A percentile compares a stretch with the other conserved stretches of the same genome.
Evolutionary conservation across 2,329 filamentous ascomycete genomes (phyloP).

Genomic region (Ophiostoma piceae): DNA sequence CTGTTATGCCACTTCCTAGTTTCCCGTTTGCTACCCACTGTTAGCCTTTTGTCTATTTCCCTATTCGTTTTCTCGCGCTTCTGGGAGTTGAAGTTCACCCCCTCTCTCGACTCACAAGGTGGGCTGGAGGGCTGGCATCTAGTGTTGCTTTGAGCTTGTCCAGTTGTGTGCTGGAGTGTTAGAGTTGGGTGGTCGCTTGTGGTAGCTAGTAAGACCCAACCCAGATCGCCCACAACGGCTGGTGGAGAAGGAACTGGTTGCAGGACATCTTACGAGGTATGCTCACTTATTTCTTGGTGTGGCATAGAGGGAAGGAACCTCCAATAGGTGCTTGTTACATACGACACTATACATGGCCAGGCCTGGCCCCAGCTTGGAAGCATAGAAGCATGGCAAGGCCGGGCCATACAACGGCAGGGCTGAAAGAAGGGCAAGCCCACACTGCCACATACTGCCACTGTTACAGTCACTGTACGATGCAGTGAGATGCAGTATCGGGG

Average conservation of each 20-base stretch:
- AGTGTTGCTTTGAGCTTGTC: not conserved
- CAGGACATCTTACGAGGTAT: not conserved
- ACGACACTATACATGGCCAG: not conserved
- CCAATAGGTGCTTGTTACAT: not conserved
- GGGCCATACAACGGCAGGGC: not conserved
- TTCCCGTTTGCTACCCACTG: conserved; percentile 9
- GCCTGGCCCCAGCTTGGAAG: not conserved
- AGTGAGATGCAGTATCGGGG: not conserved
- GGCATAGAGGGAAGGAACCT: not conserved
- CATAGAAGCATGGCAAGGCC: not conserved
- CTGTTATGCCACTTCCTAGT: not conserved
- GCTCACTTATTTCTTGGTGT: not conserved
- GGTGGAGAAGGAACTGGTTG: not conserved
- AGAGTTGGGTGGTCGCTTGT: not conserved
- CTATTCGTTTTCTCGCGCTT: not conserved
- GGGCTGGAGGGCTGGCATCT: not conserved
- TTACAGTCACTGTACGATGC: not conserved
- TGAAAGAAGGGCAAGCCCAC: not conserved
- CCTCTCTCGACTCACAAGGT: not conserved
- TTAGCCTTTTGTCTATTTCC: conserved; percentile 11
- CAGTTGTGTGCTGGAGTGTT: not conserved
- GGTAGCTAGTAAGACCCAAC: not conserved
- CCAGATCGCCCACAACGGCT: not conserved
- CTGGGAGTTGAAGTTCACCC: not conserved
- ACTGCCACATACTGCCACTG: not conserved